Conservation (phyloP, 257 asterid genomes). For the Gynochthodes officinalis region DNA sequence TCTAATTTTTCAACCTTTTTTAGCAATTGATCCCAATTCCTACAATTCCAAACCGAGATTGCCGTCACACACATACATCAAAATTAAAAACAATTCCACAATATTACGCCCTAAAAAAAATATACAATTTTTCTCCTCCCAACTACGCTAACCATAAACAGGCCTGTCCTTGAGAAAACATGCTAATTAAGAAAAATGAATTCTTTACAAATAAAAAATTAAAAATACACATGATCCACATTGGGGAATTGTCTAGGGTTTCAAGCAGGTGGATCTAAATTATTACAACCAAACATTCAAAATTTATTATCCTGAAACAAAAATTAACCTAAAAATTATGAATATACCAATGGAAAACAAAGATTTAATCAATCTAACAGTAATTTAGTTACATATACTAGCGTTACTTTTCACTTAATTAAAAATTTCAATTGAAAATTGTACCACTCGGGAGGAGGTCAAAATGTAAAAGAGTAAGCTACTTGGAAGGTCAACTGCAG, state of each 20-base stretch:
- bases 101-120: neutral
- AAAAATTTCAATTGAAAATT: neutral
- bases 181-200: too few relatives aligned
- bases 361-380: neutral
- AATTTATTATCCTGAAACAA: too few relatives aligned
- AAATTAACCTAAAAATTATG: too few relatives aligned
- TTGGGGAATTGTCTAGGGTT: too few relatives aligned
- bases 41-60: neutral
- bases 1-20: conserved; percentile 8
- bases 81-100: neutral
- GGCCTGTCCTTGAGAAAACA: too few relatives aligned
- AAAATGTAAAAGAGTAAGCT: neutral
- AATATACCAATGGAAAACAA: neutral
- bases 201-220: too few relatives aligned
- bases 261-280: too few relatives aligned
- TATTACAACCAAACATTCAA: too few relatives aligned
- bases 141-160: too few relatives aligned
- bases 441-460: too few relatives aligned
- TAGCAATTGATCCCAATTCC: neutral
- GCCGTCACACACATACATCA: neutral
- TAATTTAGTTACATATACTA: neutral
- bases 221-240: too few relatives aligned
- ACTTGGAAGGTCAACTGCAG: neutral
- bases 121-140: neutral
- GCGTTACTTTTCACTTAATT: neutral